Percentiles rank a stretch among this genome's conserved stretches.
These are phyloP conservation scores for Penicillium sp. DNA, from an alignment of 2,329 filamentous ascomycete genomes.

Conservation along the genomic window DNA sequence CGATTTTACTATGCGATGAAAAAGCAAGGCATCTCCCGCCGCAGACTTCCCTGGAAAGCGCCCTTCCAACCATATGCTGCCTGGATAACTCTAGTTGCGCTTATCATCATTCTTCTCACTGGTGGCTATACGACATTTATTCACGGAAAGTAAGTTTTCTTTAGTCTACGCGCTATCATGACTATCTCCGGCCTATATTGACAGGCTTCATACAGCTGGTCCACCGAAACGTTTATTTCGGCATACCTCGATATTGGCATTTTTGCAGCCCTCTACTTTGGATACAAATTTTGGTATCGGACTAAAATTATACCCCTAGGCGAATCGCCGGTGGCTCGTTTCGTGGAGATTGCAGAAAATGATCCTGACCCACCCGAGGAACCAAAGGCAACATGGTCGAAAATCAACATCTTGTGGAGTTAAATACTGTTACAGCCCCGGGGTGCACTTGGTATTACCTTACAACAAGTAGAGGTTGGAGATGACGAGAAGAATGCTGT, in stretches of 20 bases:
- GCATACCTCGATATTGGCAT: constrained; percentile 64
- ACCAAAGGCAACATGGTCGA: constrained; percentile 10
- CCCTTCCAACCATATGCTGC: constrained; percentile 63
- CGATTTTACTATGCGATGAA: constrained; percentile 53
- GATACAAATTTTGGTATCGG: constrained; percentile 41
- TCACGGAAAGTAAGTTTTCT: constrained; percentile 13
- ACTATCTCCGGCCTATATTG: not conserved
- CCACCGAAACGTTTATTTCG: constrained; percentile 64
- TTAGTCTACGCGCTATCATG: not conserved
- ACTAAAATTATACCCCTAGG: constrained; percentile 35
- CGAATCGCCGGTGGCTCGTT: constrained; percentile 23
- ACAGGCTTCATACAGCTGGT: constrained; percentile 11
- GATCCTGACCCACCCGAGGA: constrained; percentile 16
- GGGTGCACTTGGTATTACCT: not conserved
- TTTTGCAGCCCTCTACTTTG: constrained; percentile 56
- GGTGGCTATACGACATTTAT: constrained; percentile 63
- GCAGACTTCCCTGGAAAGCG: constrained; percentile 52
- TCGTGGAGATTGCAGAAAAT: constrained; percentile 19
- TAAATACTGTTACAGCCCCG: no score
- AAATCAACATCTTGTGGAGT: constrained; percentile 12
- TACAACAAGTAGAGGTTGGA: no score
- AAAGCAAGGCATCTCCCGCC: constrained; percentile 39
- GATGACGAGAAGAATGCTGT: no score
- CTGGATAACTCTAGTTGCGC: constrained; percentile 59
- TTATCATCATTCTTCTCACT: constrained; percentile 65